A percentile compares a stretch with the other conserved stretches of the same genome.
These are phyloP conservation scores for Tephrocybe sp. DNA, from an alignment of 768 basidiomycete genomes.

Conservation along the genomic window DNA sequence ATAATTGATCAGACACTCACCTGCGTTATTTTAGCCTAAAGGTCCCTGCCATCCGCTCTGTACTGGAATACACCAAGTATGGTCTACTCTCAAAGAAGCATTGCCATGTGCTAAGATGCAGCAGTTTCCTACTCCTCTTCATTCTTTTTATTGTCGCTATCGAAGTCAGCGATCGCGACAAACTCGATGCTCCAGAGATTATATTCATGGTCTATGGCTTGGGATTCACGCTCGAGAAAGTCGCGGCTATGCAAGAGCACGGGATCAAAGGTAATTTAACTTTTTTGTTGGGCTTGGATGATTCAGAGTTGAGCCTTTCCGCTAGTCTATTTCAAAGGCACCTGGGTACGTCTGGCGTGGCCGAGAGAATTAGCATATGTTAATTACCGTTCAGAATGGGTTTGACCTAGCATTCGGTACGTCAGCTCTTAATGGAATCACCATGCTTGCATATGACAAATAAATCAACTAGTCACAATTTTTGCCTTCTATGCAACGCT, in stretches of 20 bases:
- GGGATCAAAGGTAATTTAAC: constrained; percentile 74
- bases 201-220: constrained; percentile 77
- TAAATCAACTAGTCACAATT: constrained; percentile 57
- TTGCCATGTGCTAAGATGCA: constrained; percentile 4
- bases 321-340: constrained; percentile 80
- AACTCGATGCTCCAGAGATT: constrained; percentile 65
- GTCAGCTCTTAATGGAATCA: constrained; percentile 12
- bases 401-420: constrained; percentile 90
- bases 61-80: constrained; percentile 88
- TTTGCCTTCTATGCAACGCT: constrained; percentile 77
- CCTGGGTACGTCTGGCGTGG: constrained; percentile 57
- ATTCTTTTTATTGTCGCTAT: constrained; percentile 78
- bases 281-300: neutral
- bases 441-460: too few relatives aligned
- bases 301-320: neutral
- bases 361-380: neutral
- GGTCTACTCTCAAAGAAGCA: constrained; percentile 8
- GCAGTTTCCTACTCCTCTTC: constrained; percentile 79
- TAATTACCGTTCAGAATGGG: constrained; percentile 60
- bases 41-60: constrained; percentile 88
- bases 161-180: constrained; percentile 63
- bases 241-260: constrained; percentile 95
- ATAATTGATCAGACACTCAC: neutral
- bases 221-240: constrained; percentile 89
- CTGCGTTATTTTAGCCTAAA: constrained; percentile 58